A percentile compares a stretch with the other conserved stretches of the same genome.
phyloP scores from a whole-genome alignment of 345 rosid species.

The Pelargonium nanum region DNA sequence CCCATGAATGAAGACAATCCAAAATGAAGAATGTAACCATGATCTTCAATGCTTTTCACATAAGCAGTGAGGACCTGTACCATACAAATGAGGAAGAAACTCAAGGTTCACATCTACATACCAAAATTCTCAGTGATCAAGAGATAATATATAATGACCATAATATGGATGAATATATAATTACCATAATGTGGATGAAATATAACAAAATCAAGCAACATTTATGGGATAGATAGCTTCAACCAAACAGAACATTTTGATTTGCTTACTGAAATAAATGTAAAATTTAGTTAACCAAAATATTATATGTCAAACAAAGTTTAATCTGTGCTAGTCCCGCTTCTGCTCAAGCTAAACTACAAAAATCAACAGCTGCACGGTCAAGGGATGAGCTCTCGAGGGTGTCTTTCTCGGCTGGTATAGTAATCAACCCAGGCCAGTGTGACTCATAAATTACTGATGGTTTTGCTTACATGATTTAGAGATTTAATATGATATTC shows the following conservation, averaged over 20 bases:
- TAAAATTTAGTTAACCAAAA: not conserved
- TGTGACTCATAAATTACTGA: not conserved
- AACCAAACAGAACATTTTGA: too few relatives aligned
- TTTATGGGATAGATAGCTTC: not conserved
- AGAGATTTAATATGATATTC: not conserved
- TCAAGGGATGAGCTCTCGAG: not conserved
- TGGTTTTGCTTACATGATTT: not conserved
- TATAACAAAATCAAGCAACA: not conserved
- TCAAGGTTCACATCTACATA: not conserved
- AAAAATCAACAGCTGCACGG: not conserved
- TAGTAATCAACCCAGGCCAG: not conserved
- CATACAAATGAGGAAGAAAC: constrained; percentile 1
- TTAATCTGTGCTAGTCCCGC: too few relatives aligned
- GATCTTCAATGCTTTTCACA: constrained; percentile 90
- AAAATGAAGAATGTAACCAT: constrained; percentile 89
- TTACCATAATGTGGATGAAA: not conserved
- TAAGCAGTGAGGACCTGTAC: constrained; percentile 61
- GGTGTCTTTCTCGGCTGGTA: not conserved
- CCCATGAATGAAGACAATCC: constrained; percentile 73
- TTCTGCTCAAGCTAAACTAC: not conserved
- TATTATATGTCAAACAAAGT: too few relatives aligned
- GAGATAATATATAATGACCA: not conserved
- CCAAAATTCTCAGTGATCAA: not conserved
- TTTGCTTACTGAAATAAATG: not conserved
- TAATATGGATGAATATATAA: not conserved